Conservation (phyloP, 2,329 filamentous ascomycete genomes). For the Allantophomopsis lycopodina region DNA sequence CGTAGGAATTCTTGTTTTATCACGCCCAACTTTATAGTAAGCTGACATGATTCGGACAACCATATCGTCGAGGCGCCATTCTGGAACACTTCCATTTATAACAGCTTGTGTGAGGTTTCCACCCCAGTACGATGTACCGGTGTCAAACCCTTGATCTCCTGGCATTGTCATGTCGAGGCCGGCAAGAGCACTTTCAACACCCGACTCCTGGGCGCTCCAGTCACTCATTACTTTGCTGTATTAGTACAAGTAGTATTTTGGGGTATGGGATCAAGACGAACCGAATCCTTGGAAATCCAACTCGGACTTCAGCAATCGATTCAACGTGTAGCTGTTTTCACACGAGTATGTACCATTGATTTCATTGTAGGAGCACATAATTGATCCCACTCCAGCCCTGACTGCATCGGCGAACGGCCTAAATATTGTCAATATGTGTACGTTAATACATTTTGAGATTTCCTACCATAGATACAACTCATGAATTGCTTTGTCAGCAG, state of each 20-base stretch:
- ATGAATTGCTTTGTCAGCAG: conserved; percentile 47
- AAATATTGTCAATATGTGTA: neutral
- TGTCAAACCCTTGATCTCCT: conserved; percentile 65
- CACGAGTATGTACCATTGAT: conserved; percentile 71
- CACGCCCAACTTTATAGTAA: conserved; percentile 47
- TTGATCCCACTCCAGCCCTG: conserved; percentile 59
- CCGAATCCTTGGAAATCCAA: conserved; percentile 66
- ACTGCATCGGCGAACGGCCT: conserved; percentile 38
- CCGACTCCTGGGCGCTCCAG: conserved; percentile 63
- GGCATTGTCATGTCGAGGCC: conserved; percentile 83
- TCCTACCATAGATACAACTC: conserved; percentile 40
- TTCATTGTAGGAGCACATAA: conserved; percentile 42
- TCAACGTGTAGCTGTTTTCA: conserved; percentile 64
- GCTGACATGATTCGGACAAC: conserved; percentile 67
- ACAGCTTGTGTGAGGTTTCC: conserved; percentile 76
- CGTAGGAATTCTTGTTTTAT: conserved; percentile 24
- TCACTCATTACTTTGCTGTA: conserved; percentile 47
- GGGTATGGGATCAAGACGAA: neutral
- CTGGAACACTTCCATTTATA: conserved; percentile 77
- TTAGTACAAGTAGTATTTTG: neutral
- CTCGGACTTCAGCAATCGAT: conserved; percentile 66
- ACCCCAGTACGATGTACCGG: conserved; percentile 53
- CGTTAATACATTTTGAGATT: neutral
- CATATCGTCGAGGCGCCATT: conserved; percentile 88
- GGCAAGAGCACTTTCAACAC: conserved; percentile 52